Conservation (phyloP, 2,329 filamentous ascomycete species). For the Drechslerella stenobrocha region DNA sequence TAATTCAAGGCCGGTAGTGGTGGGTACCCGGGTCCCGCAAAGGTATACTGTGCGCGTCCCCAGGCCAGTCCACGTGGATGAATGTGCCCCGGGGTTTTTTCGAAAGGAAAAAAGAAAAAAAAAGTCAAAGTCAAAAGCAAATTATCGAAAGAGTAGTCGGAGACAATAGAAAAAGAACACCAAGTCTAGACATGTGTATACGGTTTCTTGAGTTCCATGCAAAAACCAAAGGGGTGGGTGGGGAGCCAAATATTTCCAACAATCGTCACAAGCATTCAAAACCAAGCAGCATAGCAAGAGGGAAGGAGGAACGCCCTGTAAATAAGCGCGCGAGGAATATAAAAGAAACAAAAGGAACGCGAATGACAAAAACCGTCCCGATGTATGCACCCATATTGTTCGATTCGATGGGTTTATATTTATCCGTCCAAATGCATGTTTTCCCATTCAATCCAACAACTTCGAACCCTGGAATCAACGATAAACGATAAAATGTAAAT, state of each 20-base stretch:
- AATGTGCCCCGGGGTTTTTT: too few relatives aligned
- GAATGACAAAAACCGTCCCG: conserved; percentile 14
- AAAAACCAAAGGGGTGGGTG: conserved; percentile 13
- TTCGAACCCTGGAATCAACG: neutral
- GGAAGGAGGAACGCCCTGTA: neutral
- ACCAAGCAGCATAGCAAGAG: neutral
- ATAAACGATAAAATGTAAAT: neutral
- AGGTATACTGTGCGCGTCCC: too few relatives aligned
- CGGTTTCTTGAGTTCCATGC: conserved; percentile 27
- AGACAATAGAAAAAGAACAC: conserved; percentile 35
- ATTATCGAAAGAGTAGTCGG: conserved; percentile 13
- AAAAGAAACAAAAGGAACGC: conserved; percentile 4
- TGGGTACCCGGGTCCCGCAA: too few relatives aligned
- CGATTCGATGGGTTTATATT: conserved; percentile 1
- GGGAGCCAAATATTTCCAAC: neutral
- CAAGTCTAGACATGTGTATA: conserved; percentile 47
- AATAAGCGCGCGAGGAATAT: conserved; percentile 8
- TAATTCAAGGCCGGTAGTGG: conserved; percentile 7
- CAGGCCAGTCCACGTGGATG: too few relatives aligned
- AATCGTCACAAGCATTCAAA: neutral
- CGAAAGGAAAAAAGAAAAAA: conserved; percentile 9
- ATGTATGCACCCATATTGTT: conserved; percentile 30
- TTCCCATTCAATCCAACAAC: neutral
- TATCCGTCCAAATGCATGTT: conserved; percentile 9
- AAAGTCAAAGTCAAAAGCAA: conserved; percentile 12